Evolutionary conservation across 768 basidiomycete genomes (phyloP).

Genomic region (Suillus paluster): DNA sequence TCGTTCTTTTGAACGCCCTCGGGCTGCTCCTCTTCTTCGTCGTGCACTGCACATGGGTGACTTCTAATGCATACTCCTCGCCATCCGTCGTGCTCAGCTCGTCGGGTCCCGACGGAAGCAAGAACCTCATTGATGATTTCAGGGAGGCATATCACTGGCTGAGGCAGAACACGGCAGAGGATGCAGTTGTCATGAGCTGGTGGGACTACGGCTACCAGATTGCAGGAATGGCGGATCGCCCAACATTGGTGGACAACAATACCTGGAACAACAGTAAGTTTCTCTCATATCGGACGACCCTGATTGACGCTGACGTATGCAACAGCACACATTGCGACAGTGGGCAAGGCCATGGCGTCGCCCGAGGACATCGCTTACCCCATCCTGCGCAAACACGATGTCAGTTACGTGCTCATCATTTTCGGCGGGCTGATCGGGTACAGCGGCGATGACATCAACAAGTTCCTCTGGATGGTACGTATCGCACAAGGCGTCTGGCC

Average conservation of each 20-base stretch:
- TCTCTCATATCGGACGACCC: constrained; percentile 1
- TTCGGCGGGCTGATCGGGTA: constrained; percentile 97
- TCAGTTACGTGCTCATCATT: constrained; percentile 96
- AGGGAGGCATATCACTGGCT: constrained; percentile 99
- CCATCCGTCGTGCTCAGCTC: constrained; percentile 96
- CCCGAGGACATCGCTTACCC: constrained; percentile 96
- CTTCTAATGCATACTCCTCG: constrained; percentile 92
- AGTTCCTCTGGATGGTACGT: constrained; percentile 99
- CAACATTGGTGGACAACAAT: constrained; percentile 97
- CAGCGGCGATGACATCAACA: constrained; percentile 99
- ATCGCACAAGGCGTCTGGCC: constrained; percentile 98
- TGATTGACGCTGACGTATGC: constrained; percentile 12
- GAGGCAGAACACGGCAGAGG: constrained; percentile 90
- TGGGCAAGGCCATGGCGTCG: constrained; percentile 97
- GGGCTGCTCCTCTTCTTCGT: constrained; percentile 90
- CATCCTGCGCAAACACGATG: constrained; percentile 95
- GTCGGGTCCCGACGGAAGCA: constrained; percentile 76
- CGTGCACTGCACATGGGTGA: constrained; percentile 96
- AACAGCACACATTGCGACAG: constrained; percentile 94
- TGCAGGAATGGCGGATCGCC: constrained; percentile 97
- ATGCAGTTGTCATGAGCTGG: constrained; percentile 97
- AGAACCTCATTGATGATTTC: constrained; percentile 98
- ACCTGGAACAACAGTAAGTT: constrained; percentile 98
- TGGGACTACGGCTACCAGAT: constrained; percentile 99
- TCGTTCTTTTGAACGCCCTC: constrained; percentile 74